Conservation (phyloP, 1,284 basidiomycete species). For the Leccinum variabile region DNA sequence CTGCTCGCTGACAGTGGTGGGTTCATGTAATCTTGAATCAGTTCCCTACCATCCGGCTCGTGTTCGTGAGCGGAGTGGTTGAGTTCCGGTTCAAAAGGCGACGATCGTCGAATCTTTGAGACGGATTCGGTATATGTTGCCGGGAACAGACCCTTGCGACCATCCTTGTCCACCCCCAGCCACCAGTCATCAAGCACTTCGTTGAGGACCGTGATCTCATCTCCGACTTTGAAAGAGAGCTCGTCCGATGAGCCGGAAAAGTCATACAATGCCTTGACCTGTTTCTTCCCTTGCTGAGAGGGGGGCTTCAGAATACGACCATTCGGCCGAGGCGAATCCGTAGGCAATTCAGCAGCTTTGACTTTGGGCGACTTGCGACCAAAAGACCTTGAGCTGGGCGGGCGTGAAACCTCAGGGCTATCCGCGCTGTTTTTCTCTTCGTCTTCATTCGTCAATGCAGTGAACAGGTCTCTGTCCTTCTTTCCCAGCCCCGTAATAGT, state of each 20-base stretch:
- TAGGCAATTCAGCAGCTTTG: slow-evolving; percentile 39
- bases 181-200: slow-evolving; percentile 86
- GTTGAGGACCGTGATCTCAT: slow-evolving; percentile 69
- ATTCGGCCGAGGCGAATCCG: slow-evolving; percentile 40
- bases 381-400: slow-evolving; percentile 31
- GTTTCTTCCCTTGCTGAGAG: slow-evolving; percentile 50
- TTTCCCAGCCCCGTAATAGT: slow-evolving; percentile 58
- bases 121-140: slow-evolving; percentile 64
- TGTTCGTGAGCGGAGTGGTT: slow-evolving; percentile 4
- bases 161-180: slow-evolving; percentile 68
- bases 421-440: slow-evolving; percentile 35
- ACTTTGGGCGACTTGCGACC: slow-evolving; percentile 40
- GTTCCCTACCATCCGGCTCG: slow-evolving; percentile 21
- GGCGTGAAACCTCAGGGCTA: slow-evolving; percentile 24
- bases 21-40: slow-evolving; percentile 40
- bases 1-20: slow-evolving; percentile 36
- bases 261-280: slow-evolving; percentile 71
- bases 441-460: slow-evolving; percentile 51
- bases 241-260: slow-evolving; percentile 75
- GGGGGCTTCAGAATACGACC: slow-evolving; percentile 49
- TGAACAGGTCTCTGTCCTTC: slow-evolving; percentile 64
- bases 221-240: slow-evolving; percentile 68
- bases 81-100: slow-evolving; percentile 20
- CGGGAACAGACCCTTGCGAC: slow-evolving; percentile 76
- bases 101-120: slow-evolving; percentile 29